Base-by-base conservation (phyloP, 306 rosid species). In the Dryas alaskensis region DNA sequence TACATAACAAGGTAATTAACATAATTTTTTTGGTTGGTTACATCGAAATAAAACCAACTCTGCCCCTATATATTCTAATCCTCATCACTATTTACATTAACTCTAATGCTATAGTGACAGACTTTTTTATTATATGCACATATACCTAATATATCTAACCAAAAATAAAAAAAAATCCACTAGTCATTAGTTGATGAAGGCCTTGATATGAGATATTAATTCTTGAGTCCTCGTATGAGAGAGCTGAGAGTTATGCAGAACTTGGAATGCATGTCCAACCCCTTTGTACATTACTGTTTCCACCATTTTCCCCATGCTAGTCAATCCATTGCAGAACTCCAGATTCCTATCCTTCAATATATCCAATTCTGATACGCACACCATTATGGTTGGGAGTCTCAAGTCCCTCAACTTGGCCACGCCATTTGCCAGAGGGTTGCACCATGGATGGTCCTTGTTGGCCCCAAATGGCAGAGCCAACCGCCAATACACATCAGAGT, bases 201-300 rank as follows among this genome's bases (percentile, higher is more conserved):
- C 73, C 58, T 54, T 86, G 79, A 93, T 73, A 54, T 81, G 87
- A 67, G 82, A 80, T 39, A 88, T 51, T 87, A 93, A 81, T 70
- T 93, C 96, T 70, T 79, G 90, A n/a, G 85, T 73, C 16, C 91
- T 69, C 45, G 73, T 9, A 53, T 81, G 76, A 50, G 96, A 88
- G 46, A 80, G 81, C n/a, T 77, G 89, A 73, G 83, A 91, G 70
- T 84, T 93, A 53, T 84, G 82, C 66, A 91, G 76, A 72, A 93
- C 85, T 75, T 93, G 98, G 73, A 89, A 93, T 13, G 91, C 86
- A 83, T 93, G 97, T 3, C 98, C 97, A 4, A 91, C 97, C 8
- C 91, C 94, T 79, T 79, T 88, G 73, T 80, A 80, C 22, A 88
- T 39, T 66, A 67, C 39, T 17, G 77, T 84, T 47, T 91, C 90